Percentiles rank a stretch among this genome's conserved stretches.
Evolutionary conservation across 164 flowering plant species (phyloP).

Genomic region (Nymphaea thermarum): DNA sequence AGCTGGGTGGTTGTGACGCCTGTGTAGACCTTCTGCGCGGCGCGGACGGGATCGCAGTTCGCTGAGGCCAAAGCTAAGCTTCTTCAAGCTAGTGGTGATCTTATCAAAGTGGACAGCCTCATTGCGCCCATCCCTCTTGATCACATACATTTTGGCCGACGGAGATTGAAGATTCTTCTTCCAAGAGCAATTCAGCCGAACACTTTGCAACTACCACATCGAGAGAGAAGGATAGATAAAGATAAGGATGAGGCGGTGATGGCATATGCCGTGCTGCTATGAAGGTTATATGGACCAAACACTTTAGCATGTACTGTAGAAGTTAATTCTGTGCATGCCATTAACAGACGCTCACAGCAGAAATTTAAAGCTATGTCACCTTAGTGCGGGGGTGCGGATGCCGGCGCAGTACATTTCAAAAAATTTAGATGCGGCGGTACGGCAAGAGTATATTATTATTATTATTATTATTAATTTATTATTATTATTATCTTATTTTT

Average conservation of each 20-base stretch:
- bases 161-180: neutral
- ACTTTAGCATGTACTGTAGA: too few species aligned
- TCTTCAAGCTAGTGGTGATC: slow-evolving; percentile 97
- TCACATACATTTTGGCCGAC: slow-evolving; percentile 58
- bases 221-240: neutral
- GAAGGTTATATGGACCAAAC: too few species aligned
- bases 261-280: too few species aligned
- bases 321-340: too few species aligned
- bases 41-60: slow-evolving; percentile 13
- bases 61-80: slow-evolving; percentile 89
- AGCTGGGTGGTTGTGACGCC: slow-evolving; percentile 97
- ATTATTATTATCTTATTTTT: too few species aligned
- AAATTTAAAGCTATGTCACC: too few species aligned
- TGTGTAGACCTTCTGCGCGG: slow-evolving; percentile 88
- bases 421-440: too few species aligned
- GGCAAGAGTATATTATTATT: too few species aligned
- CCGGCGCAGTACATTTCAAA: too few species aligned
- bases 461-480: too few species aligned
- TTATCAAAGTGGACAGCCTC: slow-evolving; percentile 96
- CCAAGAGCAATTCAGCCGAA: neutral
- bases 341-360: too few species aligned
- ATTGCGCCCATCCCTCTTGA: slow-evolving; percentile 91
- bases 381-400: too few species aligned
- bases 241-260: neutral
- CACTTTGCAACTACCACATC: neutral